Percentiles rank a stretch among this genome's conserved stretches.
phyloP scores from a whole-genome alignment of 2,329 filamentous ascomycete genomes.

The Colletotrichum karsti region DNA sequence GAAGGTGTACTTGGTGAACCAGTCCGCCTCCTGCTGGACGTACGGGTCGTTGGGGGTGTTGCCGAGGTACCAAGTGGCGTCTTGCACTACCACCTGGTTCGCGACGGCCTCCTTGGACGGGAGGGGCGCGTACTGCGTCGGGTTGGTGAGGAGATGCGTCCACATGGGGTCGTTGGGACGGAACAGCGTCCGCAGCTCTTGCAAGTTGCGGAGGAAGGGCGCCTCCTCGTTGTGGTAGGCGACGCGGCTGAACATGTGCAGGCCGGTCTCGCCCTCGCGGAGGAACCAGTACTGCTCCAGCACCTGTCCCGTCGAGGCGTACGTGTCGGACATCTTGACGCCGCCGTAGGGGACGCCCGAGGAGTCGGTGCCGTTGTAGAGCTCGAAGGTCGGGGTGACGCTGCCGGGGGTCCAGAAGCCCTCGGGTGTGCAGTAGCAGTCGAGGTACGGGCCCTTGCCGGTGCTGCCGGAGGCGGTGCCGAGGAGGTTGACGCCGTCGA shows the following conservation, averaged over 20 bases:
- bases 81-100: constrained; percentile 60
- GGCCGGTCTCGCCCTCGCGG: constrained; percentile 65
- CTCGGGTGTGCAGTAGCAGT: constrained; percentile 66
- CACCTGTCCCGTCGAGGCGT: constrained; percentile 61
- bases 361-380: constrained; percentile 60
- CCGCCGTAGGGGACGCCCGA: constrained; percentile 59
- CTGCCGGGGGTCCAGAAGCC: constrained; percentile 65
- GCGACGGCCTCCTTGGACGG: constrained; percentile 52
- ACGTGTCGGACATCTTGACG: constrained; percentile 64
- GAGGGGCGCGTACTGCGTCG: constrained; percentile 59
- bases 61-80: constrained; percentile 68
- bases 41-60: constrained; percentile 61
- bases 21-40: constrained; percentile 60
- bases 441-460: constrained; percentile 63
- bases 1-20: constrained; percentile 72
- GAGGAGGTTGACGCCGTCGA: constrained; percentile 54
- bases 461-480: constrained; percentile 50
- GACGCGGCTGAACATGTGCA: constrained; percentile 65
- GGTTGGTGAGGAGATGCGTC: constrained; percentile 66
- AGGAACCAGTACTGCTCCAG: constrained; percentile 72
- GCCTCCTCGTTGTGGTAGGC: constrained; percentile 63
- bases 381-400: constrained; percentile 54
- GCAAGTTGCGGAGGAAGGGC: constrained; percentile 62
- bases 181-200: constrained; percentile 67
- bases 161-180: constrained; percentile 64